Percentiles rank a stretch among this genome's conserved stretches.
Conservation (phyloP, 257 asterid species). For the Plantago major region DNA sequence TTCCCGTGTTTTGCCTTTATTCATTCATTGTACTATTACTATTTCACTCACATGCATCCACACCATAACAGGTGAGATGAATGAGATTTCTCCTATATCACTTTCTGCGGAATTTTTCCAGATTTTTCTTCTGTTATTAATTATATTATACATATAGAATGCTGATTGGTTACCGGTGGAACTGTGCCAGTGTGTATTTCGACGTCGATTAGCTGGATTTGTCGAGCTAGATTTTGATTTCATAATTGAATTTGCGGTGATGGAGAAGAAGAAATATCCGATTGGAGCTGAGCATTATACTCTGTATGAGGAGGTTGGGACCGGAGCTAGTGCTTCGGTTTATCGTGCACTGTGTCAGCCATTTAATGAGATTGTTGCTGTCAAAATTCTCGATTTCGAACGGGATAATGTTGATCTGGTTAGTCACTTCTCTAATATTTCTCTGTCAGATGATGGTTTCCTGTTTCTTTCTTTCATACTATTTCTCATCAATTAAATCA, state of each 20-base stretch:
- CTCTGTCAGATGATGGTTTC: too few species aligned
- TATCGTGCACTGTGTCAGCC: constrained; percentile 47
- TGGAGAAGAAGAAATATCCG: constrained; percentile 61
- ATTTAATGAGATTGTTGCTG: constrained; percentile 44
- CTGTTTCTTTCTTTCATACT: not conserved
- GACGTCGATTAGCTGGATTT: constrained; percentile 20
- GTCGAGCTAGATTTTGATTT: not conserved
- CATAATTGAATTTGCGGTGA: constrained; percentile 8
- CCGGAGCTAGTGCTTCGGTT: constrained; percentile 61
- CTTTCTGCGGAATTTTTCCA: not conserved
- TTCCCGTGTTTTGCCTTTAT: constrained; percentile 13
- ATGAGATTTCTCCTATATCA: not conserved
- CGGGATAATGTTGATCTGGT: constrained; percentile 62
- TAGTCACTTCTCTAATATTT: not conserved
- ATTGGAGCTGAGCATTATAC: constrained; percentile 55
- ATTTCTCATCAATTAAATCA: too few species aligned
- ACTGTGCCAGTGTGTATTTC: constrained; percentile 23
- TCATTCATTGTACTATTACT: constrained; percentile 2
- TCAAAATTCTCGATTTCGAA: constrained; percentile 63
- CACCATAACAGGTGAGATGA: not conserved
- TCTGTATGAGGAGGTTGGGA: constrained; percentile 57
- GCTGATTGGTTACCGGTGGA: not conserved
- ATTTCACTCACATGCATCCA: constrained; percentile 16
- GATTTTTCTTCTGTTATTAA: not conserved
- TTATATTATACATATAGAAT: too few species aligned